These are phyloP conservation scores for Sonneratia alba DNA, from an alignment of 345 rosid species.

Conservation along the genomic window DNA sequence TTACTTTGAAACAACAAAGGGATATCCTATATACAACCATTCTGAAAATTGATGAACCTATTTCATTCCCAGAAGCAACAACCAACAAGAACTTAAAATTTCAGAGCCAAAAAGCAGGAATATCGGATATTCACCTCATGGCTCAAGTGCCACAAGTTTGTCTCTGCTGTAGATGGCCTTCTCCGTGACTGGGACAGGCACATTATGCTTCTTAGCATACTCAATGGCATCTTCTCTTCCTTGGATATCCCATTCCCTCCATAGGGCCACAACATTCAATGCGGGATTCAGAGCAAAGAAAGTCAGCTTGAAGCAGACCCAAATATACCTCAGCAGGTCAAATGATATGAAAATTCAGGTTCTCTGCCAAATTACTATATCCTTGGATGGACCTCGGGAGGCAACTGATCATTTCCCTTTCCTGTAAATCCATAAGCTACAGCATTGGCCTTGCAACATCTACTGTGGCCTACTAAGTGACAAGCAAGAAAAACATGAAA, in stretches of 20 bases:
- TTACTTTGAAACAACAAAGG: neutral
- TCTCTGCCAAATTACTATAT: neutral
- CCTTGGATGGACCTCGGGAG: conserved; percentile 4
- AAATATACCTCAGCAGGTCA: conserved; percentile 3
- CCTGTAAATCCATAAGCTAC: conserved; percentile 97
- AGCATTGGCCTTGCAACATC: conserved; percentile 90
- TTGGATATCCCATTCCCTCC: conserved; percentile 96
- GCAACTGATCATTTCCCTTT: conserved; percentile 97
- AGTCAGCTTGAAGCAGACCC: conserved; percentile 96
- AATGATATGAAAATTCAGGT: neutral
- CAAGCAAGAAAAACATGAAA: neutral
- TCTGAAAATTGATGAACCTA: neutral
- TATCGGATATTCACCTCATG: conserved; percentile 49
- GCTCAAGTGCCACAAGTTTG: conserved; percentile 92
- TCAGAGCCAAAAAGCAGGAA: neutral
- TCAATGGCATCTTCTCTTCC: conserved; percentile 97
- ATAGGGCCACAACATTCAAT: conserved; percentile 85
- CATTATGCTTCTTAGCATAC: conserved; percentile 85
- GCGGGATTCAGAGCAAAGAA: conserved; percentile 90
- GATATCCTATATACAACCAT: too few relatives aligned
- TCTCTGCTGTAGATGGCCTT: conserved; percentile 94
- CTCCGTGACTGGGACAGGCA: conserved; percentile 91
- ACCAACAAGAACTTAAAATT: neutral
- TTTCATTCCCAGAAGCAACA: neutral
- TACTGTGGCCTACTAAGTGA: conserved; percentile 79